Percentiles rank a stretch among this genome's conserved stretches.
These are phyloP conservation scores for Candida wancherniae DNA, from an alignment of 805 yeast species.

Conservation along the genomic window DNA sequence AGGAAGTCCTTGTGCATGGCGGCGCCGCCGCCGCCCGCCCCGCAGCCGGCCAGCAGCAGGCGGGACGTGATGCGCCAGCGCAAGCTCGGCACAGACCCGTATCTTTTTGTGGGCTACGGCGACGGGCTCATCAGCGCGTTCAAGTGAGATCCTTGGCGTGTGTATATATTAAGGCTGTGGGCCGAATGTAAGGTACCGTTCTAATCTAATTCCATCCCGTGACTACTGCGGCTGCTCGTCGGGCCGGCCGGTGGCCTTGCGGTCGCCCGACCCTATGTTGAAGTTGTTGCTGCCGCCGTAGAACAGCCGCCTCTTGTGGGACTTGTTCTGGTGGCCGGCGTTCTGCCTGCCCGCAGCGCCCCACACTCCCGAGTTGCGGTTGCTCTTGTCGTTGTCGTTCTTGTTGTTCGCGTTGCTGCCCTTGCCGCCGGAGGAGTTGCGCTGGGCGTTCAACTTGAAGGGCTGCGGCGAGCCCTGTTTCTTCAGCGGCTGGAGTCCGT, in stretches of 20 bases:
- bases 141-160: neutral
- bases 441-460: conserved; percentile 1
- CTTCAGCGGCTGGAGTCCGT: conserved; percentile 6
- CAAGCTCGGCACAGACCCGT: conserved; percentile 11
- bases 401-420: conserved; percentile 2
- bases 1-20: conserved; percentile 15
- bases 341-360: neutral
- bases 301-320: conserved; percentile 29
- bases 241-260: conserved; percentile 4
- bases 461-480: conserved; percentile 4
- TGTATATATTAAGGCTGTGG: conserved; percentile 19
- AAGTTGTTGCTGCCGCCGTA: conserved; percentile 23
- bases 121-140: conserved; percentile 48
- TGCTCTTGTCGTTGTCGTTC: conserved; percentile 6
- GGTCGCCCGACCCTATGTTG: conserved; percentile 8
- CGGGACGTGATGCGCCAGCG: conserved; percentile 9
- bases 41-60: conserved; percentile 2
- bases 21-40: conserved; percentile 6
- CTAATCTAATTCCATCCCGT: no score
- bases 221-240: no score
- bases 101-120: conserved; percentile 48
- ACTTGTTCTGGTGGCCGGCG: conserved; percentile 13
- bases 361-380: conserved; percentile 8
- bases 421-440: conserved; percentile 3
- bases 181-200: no score